Evolutionary conservation across 352 stramenopile species (phyloP), one percentile per base, ranked within the genome.

Genomic region (Pythium grandisporangium): DNA sequence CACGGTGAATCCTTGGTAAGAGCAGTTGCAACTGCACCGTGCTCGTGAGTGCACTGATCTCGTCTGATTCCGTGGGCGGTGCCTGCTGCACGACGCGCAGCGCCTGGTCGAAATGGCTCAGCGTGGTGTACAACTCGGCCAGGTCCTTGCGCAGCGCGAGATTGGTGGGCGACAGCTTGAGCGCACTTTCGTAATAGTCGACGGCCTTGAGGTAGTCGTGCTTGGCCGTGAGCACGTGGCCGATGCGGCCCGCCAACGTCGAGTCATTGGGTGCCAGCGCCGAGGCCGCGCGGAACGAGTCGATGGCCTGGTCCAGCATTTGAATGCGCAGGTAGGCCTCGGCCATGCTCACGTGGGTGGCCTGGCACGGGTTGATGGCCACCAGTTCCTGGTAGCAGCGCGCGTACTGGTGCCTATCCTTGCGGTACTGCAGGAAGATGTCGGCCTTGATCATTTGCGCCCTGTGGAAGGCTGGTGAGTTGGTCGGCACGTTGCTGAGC

Each of bases 131-230:
- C 19, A 98, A 53, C 48, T 88, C 77, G 1, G 84, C 84, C 4
- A 98, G 66, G 53, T 97, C 89, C 49, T 89, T 89, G 16, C 87
- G 75, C 11, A 97, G 48, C 32, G 83, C 52, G 14, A 89, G 65
- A 45, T 91, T 93, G 14, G 56, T 52, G 11, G 83, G 72, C 14
- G 76, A 61, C 27, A 90, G 60, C 33, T 90, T 77, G 32, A 97
- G 52, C 11, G 90, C 85, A 22, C 72, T 86, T 45, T 95, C 78
- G 56, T 97, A 97, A 66, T 97, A 98, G 22, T 96, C 84, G 6
- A 97, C 74, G 19, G 92, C 91, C 45, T 92, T 84, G 39, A 84
- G 48, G 55, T 96, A 98, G 63, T 98, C 86, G 54, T 97, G 92
- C 45, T 93, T 98, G 23, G 83, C 74, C 44, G 96, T 81, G 17